Evolutionary conservation across 345 rosid species (phyloP), one percentile per base, ranked within the genome.

Genomic region (Carallia brachiata): DNA sequence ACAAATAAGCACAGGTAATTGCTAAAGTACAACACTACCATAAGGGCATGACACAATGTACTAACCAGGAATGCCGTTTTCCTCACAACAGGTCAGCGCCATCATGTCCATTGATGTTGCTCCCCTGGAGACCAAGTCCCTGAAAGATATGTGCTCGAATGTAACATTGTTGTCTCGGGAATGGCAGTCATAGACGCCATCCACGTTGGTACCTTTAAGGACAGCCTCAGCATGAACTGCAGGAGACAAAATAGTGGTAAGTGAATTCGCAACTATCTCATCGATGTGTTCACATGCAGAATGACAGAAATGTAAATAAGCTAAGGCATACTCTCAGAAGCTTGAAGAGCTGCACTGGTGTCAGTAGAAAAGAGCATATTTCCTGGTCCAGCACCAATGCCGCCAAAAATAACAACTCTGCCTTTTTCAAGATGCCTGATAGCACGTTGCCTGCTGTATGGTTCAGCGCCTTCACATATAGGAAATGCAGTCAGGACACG

Each of bases 311-410:
- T 12, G 50, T 10, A 4, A 44, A 44, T 44, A 44, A 12, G 10
- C 50, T 13, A 12, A 12, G 12, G 17, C 60, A 3, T 56, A 56
- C 60, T 56, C 60, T 56, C 60, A 56, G 31, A 56, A 56, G 60
- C 60, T 56, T 56, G 60, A 27, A 56, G 34, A 56, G 60, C 60
- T 56, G 60, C 60, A 56, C 32, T 6, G 27, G 60, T 56, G 34
- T 56, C 60, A 56, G 60, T 56, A 13, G 60, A 56, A 15, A 56
- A 56, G 12, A 56, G 60, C 7, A 32, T 32, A 27, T 56, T 56
- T 56, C 60, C 60, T 2, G 2, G n/a, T 16, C 60, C 60, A 56
- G 34, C 34, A 56, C 60, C 34, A 27, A 56, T 9, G 34, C 34
- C 60, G 9, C 60, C 60, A 30, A 56, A 56, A 19, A 56, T 56